Evolutionary conservation across 495 filamentous ascomycete genomes (phyloP).

Genomic region (Trichoderma gamsii): DNA sequence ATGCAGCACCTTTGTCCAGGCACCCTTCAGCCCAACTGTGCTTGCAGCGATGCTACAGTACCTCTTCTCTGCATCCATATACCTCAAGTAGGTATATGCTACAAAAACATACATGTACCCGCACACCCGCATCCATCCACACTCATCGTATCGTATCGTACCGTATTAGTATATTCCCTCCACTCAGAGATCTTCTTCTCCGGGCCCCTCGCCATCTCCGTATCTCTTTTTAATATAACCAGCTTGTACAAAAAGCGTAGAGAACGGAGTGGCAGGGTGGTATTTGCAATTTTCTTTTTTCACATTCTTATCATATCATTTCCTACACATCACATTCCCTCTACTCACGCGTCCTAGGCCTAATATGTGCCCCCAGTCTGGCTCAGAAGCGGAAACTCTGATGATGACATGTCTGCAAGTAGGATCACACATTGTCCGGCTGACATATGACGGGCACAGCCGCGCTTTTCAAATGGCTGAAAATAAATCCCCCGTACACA

Average conservation of each 20-base stretch:
- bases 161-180: background rate
- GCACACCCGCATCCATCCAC: no score
- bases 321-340: conserved; percentile 1
- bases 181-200: background rate
- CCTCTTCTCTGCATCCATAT: no score
- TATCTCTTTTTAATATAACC: background rate
- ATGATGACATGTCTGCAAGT: background rate
- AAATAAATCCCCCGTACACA: conserved; percentile 1
- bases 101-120: no score
- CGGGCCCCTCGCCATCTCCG: background rate
- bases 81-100: no score
- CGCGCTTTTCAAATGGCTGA: background rate
- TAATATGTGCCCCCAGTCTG: background rate
- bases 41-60: no score
- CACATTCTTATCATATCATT: background rate
- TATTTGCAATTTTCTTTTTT: background rate
- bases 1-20: no score
- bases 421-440: conserved; percentile 4
- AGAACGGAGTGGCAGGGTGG: background rate
- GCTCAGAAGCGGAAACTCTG: background rate
- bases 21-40: no score
- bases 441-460: background rate
- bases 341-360: background rate
- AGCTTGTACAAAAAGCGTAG: background rate
- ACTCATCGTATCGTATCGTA: no score